phyloP scores from a whole-genome alignment of 2,329 filamentous ascomycete species.

The Celoporthe dispersa region DNA sequence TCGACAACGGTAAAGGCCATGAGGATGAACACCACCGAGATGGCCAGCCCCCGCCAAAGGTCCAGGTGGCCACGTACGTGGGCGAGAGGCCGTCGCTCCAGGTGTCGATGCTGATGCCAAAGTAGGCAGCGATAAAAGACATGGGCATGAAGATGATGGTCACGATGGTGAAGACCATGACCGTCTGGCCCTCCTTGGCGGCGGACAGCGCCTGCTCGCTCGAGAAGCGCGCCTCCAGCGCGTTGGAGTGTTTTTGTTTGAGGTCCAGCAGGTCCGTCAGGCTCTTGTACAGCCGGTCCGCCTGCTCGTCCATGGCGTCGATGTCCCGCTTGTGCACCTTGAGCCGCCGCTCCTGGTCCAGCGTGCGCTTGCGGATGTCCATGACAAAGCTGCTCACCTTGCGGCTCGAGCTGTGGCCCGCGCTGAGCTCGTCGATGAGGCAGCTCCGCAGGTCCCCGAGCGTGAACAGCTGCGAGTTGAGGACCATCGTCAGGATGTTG shows the following conservation, averaged over 20 bases:
- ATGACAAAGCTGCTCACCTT: slow-evolving; percentile 28
- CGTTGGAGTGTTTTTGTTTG: slow-evolving; percentile 72
- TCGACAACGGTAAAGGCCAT: slow-evolving; percentile 45
- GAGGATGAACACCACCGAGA: slow-evolving; percentile 43
- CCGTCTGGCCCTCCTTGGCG: slow-evolving; percentile 51
- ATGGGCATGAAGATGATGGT: slow-evolving; percentile 51
- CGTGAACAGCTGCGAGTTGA: slow-evolving; percentile 54
- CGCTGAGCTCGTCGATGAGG: slow-evolving; percentile 43
- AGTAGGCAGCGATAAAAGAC: slow-evolving; percentile 49
- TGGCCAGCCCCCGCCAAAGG: slow-evolving; percentile 45
- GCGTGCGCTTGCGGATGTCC: slow-evolving; percentile 54
- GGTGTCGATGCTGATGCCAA: slow-evolving; percentile 50
- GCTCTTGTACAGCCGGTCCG: slow-evolving; percentile 61
- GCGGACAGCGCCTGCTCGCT: slow-evolving; percentile 65
- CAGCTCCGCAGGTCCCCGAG: slow-evolving; percentile 51
- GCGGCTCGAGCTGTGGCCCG: slow-evolving; percentile 38
- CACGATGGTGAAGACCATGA: slow-evolving; percentile 51
- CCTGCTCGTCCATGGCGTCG: slow-evolving; percentile 67
- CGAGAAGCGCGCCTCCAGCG: slow-evolving; percentile 66
- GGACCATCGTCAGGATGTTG: slow-evolving; percentile 63
- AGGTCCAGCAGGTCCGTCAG: slow-evolving; percentile 68
- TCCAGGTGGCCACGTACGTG: slow-evolving; percentile 36
- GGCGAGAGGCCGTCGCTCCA: slow-evolving; percentile 44
- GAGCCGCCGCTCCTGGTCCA: slow-evolving; percentile 61
- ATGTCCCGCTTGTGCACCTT: slow-evolving; percentile 63